Evolutionary conservation across 2,329 filamentous ascomycete genomes (phyloP), one percentile per base, ranked within the genome.

Genomic region (Knoxdaviesia capensis): DNA sequence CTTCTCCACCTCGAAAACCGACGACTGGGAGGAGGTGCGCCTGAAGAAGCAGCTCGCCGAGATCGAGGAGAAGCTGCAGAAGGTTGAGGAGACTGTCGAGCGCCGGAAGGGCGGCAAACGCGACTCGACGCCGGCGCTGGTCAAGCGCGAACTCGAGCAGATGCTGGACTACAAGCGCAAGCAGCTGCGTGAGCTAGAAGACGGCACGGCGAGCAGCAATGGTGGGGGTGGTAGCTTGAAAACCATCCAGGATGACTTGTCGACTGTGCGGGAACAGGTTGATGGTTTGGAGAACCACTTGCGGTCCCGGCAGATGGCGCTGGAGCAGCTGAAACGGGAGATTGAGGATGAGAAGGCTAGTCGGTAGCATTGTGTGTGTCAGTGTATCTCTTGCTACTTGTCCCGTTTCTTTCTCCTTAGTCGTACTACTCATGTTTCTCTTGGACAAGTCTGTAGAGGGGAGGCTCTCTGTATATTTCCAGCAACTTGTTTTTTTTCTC

Each of bases 21-120:
- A 92, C 53, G 90, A 98, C 56, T 96, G 90, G 86, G 90, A 98
- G 60, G 90, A 96, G 60, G 90, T 96, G 38, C 74, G 87, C 42
- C 68, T 98, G 49, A 88, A 92, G 68, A 87, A 90, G 56, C 86
- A 96, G 60, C 72, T 98, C 32, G 71, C 76, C 29, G 88, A 96
- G 51, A 65, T 98, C 31, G 87, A 98, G 52, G 71, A 80, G 44
- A 93, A 92, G 65, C 80, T 94, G 47, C 75, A 78, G 34, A 78
- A 80, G 45, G 80, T 94, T 1, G 86, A 92, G 60, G 70, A 76
- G 44, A 74, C 77, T 37, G 77, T 78, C 0, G 73, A 80, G 51
- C 71, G 72, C 46, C 68, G 74, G 44, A 68, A 61, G 53, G 70
- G 70, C 49, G 72, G 68, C 51, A 74, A 71, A 62, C 68, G 86